Percentiles rank a stretch among this genome's conserved stretches.
Evolutionary conservation across 352 stramenopile species (phyloP).

Genomic region (Phytophthora europaea): DNA sequence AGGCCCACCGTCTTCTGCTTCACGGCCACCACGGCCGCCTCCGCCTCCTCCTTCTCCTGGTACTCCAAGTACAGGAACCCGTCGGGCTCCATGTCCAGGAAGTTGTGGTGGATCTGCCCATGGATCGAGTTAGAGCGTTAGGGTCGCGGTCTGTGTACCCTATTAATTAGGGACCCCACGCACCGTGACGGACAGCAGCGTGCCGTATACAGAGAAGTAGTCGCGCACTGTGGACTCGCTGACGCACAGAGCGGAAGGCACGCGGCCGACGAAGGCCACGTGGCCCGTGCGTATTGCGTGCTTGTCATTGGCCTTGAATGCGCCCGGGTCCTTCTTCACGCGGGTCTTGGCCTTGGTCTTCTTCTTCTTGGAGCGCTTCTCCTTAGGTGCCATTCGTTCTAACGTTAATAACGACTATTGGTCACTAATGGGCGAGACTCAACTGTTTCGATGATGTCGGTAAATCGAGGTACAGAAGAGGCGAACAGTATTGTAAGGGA

Average conservation of each 20-base stretch:
- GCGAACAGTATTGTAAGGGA: not conserved
- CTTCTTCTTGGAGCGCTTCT: constrained; percentile 16
- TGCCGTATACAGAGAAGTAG: constrained; percentile 60
- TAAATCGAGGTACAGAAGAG: not conserved
- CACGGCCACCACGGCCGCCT: constrained; percentile 50
- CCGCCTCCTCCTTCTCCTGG: constrained; percentile 44
- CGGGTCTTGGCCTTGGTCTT: constrained; percentile 9
- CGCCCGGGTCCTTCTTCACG: constrained; percentile 30
- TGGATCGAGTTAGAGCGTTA: not conserved
- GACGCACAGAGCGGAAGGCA: constrained; percentile 69
- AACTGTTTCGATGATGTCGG: not conserved
- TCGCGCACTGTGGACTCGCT: constrained; percentile 57
- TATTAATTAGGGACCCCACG: constrained; percentile 1
- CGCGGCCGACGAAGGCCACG: constrained; percentile 63
- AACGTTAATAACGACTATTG: no score
- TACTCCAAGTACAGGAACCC: constrained; percentile 82
- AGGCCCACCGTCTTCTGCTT: constrained; percentile 28
- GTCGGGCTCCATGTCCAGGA: constrained; percentile 60
- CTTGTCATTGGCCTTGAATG: constrained; percentile 8
- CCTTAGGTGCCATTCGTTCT: constrained; percentile 17
- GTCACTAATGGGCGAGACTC: not conserved
- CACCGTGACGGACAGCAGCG: constrained; percentile 61
- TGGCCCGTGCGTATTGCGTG: constrained; percentile 21
- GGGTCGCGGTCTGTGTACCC: no score
- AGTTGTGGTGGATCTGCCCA: constrained; percentile 74